Base-by-base conservation (phyloP, 176 grass and related monocot species). In the Eragrostis nindensis region DNA sequence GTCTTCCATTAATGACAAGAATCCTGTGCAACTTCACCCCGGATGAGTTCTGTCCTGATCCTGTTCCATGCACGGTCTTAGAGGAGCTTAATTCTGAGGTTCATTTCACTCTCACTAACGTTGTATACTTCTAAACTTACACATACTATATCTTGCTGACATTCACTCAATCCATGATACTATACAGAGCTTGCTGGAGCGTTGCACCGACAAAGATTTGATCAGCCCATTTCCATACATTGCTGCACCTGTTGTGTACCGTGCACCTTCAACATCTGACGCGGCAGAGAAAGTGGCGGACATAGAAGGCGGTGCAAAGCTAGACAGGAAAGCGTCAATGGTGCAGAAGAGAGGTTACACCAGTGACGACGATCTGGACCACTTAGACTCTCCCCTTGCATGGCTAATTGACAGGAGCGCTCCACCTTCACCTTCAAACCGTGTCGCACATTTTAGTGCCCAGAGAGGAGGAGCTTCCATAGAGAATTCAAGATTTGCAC, bases 31-130 rank as follows among this genome's bases (percentile, higher is more conserved):
- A 99, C 64, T 99, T 96, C 68, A 91, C 92, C 63, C 97, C 93
- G 9, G 97, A 99, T 17, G 97, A 99, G 82, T 93, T 96, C 59
- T 96, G 97, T 70, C 90, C 91, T 5, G 93, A 99, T 66, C 52
- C 93, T 66, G 97, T 99, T 86, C 93, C 93, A 43, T 79, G 84
- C 78, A 78, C 86, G 56, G 81, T 99, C 50, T 75, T 99, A 38
- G 92, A 99, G 79, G 97, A 96, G 70, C 65, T 99, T 43, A 93
- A 99, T 80, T 93, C 97, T 59, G 89, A 99, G 97, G 97, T 99
- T 30, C 30, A 36, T 80, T 63, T 85, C 29, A 45, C 27, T 84
- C 68, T n/a, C 9, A 16, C n/a, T 0, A 78, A 22, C 40, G 29
- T 40, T 76, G 16, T 24, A 8, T 5, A 17, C 30, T 38, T 52